Evolutionary conservation across 169 alveolate genomes (phyloP).

Genomic region (Miamiensis avidus): DNA sequence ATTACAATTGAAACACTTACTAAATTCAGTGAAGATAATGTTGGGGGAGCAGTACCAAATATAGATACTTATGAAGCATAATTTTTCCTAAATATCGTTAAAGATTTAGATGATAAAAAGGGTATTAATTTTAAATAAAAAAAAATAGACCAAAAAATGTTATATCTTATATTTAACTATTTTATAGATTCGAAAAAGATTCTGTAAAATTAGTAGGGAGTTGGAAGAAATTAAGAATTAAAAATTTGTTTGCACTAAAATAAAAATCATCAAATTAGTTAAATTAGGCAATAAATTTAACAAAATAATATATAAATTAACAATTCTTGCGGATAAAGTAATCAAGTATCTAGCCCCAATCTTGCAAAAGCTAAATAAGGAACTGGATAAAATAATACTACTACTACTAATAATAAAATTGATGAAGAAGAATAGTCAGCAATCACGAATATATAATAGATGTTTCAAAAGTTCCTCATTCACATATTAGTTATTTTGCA

Average conservation of each 20-base stretch:
- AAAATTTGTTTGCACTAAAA: background rate
- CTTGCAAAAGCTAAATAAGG: background rate
- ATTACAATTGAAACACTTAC: background rate
- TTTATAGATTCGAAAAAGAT: no score
- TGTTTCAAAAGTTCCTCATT: slow-evolving; percentile 6
- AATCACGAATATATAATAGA: slow-evolving; percentile 1
- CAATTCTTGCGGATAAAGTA: background rate
- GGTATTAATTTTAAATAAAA: background rate
- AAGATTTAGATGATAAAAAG: slow-evolving; percentile 24
- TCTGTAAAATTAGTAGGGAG: background rate
- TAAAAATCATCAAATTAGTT: background rate
- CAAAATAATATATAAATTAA: no score
- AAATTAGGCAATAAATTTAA: background rate
- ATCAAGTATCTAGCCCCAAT: background rate
- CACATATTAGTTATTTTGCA: slow-evolving; percentile 26
- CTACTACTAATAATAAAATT: background rate
- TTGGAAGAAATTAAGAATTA: background rate
- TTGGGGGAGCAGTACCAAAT: background rate
- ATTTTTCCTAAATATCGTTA: background rate
- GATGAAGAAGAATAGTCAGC: background rate
- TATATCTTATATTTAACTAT: no score
- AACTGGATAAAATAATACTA: slow-evolving; percentile 2
- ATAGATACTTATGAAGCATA: background rate
- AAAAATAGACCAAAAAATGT: no score
- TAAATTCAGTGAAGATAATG: background rate